Base-by-base conservation (phyloP, 352 stramenopile genomes). In the Phytopythium helicoides region DNA sequence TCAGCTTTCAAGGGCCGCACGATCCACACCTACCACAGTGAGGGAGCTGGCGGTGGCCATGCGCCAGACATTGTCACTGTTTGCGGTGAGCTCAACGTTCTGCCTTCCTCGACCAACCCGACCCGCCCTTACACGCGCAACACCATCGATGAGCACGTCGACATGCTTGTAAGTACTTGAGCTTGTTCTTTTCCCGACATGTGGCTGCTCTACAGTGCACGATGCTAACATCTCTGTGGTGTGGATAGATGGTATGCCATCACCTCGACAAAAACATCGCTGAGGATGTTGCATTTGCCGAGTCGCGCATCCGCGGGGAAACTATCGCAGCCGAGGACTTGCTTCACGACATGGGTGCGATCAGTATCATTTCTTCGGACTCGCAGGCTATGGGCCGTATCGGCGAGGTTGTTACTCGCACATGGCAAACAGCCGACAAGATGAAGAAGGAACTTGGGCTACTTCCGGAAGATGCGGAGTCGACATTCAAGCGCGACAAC, bases 341-440 rank as follows among this genome's bases (percentile, higher is more conserved):
- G 39, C 68, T 99, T 26, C 96, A 99, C 56, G 96, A 99, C 68
- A 95, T 98, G 56, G 96, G 96, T 44, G 96, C 96, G 8, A 98
- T 99, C 59, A 96, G 78, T 52, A 98, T 98, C 66, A 97, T 99
- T 52, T 97, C 91, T 10, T 96, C 78, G 35, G 96, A 99, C 66
- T 97, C 89, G 42, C 95, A 99, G 75, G 96, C 96, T 16, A 99
- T 99, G 96, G 96, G 96, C 12, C 87, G 96, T 42, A 92, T 98
- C 18, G 95, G 95, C 11, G 96, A 99, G 79, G 95, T 98, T 12
- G 94, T 99, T 59, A 96, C 89, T 5, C 81, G 96, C 19, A 99
- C 96, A 10, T 99, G 96, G 96, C 94, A 98, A 65, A 99, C 95
- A 1, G 95, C 95, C n/a, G 84, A 98, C 68, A 99, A 99, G 75